Conservation (phyloP, 78 protist species). For the Dictyostelium purpureum region DNA sequence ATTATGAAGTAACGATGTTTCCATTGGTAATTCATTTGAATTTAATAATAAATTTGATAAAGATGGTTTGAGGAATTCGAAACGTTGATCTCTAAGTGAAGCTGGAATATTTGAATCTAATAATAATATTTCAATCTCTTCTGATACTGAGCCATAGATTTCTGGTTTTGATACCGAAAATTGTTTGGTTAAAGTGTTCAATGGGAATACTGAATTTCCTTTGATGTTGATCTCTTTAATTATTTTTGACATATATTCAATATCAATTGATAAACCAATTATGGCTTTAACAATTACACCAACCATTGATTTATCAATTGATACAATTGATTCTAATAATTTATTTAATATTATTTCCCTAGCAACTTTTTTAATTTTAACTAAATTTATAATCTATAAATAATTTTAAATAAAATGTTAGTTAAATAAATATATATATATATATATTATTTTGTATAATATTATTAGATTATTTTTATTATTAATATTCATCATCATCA, state of each 20-base stretch:
- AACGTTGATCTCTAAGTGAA: not conserved
- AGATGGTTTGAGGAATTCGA: not conserved
- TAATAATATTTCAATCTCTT: not conserved
- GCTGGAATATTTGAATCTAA: not conserved
- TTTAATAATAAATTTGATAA: not conserved
- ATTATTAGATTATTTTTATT: not conserved
- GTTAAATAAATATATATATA: not conserved
- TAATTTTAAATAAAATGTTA: not conserved
- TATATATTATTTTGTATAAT: not conserved
- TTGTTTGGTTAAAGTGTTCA: not conserved
- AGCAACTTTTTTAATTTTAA: not conserved
- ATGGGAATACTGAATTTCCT: not conserved
- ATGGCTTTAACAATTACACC: not conserved
- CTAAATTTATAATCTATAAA: constrained; percentile 4
- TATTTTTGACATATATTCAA: constrained; percentile 28
- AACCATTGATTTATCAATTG: not conserved
- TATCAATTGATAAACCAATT: constrained; percentile 8
- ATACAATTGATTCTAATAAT: constrained; percentile 1
- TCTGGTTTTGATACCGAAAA: not conserved
- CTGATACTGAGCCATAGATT: not conserved
- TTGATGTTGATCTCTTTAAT: not conserved
- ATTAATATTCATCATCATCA: too few relatives aligned
- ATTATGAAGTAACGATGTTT: constrained; percentile 10
- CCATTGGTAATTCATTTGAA: not conserved
- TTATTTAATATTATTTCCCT: constrained; percentile 29